Base-by-base conservation (phyloP, 2,329 filamentous ascomycete genomes). In the Neofusicoccum kwambonambiense region DNA sequence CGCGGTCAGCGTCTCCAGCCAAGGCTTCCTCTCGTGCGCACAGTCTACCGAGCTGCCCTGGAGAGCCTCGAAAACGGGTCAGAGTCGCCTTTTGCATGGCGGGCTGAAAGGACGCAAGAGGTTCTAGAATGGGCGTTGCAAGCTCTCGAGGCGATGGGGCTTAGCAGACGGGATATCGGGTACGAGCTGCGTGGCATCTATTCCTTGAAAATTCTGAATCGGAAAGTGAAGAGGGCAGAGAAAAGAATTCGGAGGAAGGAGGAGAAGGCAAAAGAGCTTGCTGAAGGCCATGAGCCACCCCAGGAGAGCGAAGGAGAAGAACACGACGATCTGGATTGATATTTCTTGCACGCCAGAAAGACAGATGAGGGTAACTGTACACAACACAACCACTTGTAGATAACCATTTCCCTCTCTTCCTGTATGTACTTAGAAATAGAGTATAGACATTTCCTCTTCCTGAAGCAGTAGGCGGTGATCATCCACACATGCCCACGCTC, bases 1-100 rank as follows among this genome's bases (percentile, higher is more conserved):
- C 56, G 56, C 6, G 56, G 56, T 12, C 9, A n/a, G 27, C 56
- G 41, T 13, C 17, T 60, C 4, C 15, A n/a, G 6, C 56, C 31
- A 8, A 47, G 39, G 17, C 49, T 64, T 15, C 31, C 61, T 3
- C 31, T 64, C 13, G 17, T 64, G 39, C 61, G 61, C 13, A 64
- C 22, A 13, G 61, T 64, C n/a, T 64, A 64, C 7, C 50, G 15
- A 31, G 27, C 27, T 5, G 27, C 27, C 4, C 27, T 31, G 27
- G 4, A 4, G 9, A 19, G 39, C 8, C 8, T 60, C 12, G 11
- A 35, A 7, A 15, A 60, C 11, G 31, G 35, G 5, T 4, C 13
- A 6, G 7, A 49, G 2, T n/a, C 31, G 12, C 7, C 9, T 8
- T 4, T n/a, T 37, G 56, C 27, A 6, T 47, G 41, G 41, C 15